These are phyloP conservation scores for Fragaria ananassa DNA, from an alignment of 306 rosid species.

Conservation along the genomic window DNA sequence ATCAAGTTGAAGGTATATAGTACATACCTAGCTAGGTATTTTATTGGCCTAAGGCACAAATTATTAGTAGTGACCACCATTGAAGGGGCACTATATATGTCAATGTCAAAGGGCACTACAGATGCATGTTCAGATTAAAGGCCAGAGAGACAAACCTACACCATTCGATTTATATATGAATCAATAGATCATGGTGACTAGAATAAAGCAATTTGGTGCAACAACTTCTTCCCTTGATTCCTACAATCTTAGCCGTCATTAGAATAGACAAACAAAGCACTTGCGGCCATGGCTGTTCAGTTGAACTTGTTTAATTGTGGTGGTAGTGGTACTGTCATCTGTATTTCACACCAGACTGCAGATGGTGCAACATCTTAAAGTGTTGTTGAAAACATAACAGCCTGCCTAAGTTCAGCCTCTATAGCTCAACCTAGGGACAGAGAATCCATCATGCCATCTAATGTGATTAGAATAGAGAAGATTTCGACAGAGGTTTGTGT, in stretches of 20 bases:
- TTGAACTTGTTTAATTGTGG: slow-evolving; percentile 7
- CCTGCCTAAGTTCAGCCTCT: slow-evolving; percentile 6
- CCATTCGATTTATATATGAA: no score
- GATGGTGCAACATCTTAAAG: not conserved
- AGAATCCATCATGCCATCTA: not conserved
- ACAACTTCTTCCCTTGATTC: slow-evolving; percentile 23
- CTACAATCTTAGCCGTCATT: not conserved
- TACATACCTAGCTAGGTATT: not conserved
- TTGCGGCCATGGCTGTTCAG: slow-evolving; percentile 7
- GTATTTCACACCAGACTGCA: slow-evolving; percentile 20
- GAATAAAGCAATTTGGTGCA: not conserved
- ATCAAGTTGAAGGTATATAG: not conserved
- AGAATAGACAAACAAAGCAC: not conserved
- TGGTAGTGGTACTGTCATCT: slow-evolving; percentile 15
- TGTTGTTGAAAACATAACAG: not conserved
- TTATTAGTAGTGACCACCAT: not conserved
- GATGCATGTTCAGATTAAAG: not conserved
- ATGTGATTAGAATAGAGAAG: slow-evolving; percentile 4
- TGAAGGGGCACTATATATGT: not conserved
- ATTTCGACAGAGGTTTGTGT: slow-evolving; percentile 10
- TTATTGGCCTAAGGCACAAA: not conserved
- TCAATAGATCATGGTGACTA: not conserved
- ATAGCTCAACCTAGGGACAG: slow-evolving; percentile 12
- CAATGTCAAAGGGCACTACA: not conserved
- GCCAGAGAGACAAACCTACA: not conserved